A percentile compares a stretch with the other conserved stretches of the same genome.
Evolutionary conservation across 208 protist genomes (phyloP).

Genomic region (Leishmania tarentolae): DNA sequence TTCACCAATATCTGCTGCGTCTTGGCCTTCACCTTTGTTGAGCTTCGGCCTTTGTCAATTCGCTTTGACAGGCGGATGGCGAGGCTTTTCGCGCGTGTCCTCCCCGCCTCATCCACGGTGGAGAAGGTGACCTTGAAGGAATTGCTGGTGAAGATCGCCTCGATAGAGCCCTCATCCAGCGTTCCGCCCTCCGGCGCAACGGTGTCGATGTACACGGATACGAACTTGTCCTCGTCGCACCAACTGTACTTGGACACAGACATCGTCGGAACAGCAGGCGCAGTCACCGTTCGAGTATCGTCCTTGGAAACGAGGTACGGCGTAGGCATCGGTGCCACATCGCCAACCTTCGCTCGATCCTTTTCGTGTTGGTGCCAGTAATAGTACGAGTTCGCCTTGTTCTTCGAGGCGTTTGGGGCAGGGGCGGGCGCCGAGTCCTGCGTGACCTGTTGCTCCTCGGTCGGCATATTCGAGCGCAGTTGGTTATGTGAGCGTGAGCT

Average conservation of each 20-base stretch:
- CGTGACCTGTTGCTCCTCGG: slow-evolving; percentile 3
- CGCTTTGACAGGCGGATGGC: slow-evolving; percentile 45
- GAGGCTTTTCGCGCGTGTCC: slow-evolving; percentile 39
- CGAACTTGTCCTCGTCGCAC: slow-evolving; percentile 62
- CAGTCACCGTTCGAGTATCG: slow-evolving; percentile 14
- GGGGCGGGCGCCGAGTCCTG: neutral
- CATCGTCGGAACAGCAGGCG: slow-evolving; percentile 9
- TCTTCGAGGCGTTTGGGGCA: slow-evolving; percentile 27
- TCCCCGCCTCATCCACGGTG: slow-evolving; percentile 30
- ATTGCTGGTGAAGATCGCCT: slow-evolving; percentile 40
- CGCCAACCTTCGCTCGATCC: slow-evolving; percentile 75
- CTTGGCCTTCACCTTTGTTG: slow-evolving; percentile 55
- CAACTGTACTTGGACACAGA: slow-evolving; percentile 78
- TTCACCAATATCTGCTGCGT: slow-evolving; percentile 61
- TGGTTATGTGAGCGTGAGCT: neutral
- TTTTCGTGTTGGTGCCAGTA: slow-evolving; percentile 91
- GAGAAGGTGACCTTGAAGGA: slow-evolving; percentile 41
- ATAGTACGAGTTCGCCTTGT: slow-evolving; percentile 74
- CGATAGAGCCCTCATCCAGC: slow-evolving; percentile 40
- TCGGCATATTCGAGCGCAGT: neutral
- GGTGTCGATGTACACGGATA: slow-evolving; percentile 75
- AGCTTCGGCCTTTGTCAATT: slow-evolving; percentile 49
- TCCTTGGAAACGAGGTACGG: slow-evolving; percentile 65
- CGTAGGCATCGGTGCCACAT: slow-evolving; percentile 79
- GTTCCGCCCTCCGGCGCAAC: slow-evolving; percentile 30